These are phyloP conservation scores for Ceratobasidium sp. DNA, from an alignment of 1,284 basidiomycete species.

Conservation along the genomic window DNA sequence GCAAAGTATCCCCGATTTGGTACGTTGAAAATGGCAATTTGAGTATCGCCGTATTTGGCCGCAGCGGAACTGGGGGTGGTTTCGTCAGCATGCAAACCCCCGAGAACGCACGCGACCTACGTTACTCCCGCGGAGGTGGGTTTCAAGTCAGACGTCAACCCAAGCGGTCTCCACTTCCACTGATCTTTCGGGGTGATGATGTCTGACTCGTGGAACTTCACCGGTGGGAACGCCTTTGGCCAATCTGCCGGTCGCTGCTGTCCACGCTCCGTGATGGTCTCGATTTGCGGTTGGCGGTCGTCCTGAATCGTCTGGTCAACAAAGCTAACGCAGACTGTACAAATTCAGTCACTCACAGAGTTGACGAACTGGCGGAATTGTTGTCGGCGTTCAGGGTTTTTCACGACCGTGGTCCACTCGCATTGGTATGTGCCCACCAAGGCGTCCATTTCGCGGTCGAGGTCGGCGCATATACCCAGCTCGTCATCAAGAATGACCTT, in stretches of 20 bases:
- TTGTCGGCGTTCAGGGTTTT: slow-evolving; percentile 67
- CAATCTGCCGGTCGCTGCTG: slow-evolving; percentile 78
- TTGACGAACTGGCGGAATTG: slow-evolving; percentile 80
- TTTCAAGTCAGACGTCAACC: slow-evolving; percentile 67
- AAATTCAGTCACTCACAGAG: slow-evolving; percentile 58
- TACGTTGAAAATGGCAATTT: slow-evolving; percentile 76
- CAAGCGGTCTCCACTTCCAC: slow-evolving; percentile 75
- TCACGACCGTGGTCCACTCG: slow-evolving; percentile 79
- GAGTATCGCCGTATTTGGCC: slow-evolving; percentile 78
- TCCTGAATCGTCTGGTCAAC: slow-evolving; percentile 53
- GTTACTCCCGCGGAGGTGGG: slow-evolving; percentile 66
- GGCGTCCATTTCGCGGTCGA: slow-evolving; percentile 78
- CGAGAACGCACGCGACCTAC: slow-evolving; percentile 53
- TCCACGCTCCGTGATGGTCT: slow-evolving; percentile 72
- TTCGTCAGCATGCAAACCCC: not conserved
- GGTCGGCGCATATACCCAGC: slow-evolving; percentile 78
- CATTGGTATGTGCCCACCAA: slow-evolving; percentile 77
- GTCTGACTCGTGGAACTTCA: slow-evolving; percentile 62
- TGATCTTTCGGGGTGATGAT: slow-evolving; percentile 62
- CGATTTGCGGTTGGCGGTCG: slow-evolving; percentile 67
- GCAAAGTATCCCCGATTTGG: slow-evolving; percentile 72
- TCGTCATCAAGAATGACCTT: slow-evolving; percentile 81
- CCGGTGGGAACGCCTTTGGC: slow-evolving; percentile 69
- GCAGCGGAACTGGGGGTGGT: slow-evolving; percentile 61
- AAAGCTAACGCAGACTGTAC: not conserved